phyloP scores from a whole-genome alignment of 345 rosid species.

The Populus ilicifolia region DNA sequence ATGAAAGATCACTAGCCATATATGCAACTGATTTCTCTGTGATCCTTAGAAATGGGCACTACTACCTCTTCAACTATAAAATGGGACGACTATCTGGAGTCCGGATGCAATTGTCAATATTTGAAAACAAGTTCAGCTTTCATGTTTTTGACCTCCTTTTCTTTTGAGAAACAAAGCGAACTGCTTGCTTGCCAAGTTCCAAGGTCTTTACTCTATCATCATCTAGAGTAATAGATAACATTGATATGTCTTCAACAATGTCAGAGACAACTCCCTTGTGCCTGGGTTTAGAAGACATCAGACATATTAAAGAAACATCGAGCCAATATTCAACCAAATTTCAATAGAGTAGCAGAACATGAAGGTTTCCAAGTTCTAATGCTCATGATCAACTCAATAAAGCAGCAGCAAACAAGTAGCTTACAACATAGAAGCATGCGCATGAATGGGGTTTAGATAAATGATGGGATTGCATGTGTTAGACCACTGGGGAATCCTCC shows the following conservation, averaged over 20 bases:
- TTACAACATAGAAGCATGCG: neutral
- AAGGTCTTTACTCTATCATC: constrained; percentile 67
- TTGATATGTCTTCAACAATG: constrained; percentile 51
- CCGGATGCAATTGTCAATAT: constrained; percentile 6
- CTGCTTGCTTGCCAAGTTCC: constrained; percentile 83
- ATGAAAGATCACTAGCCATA: neutral
- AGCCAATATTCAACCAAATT: neutral
- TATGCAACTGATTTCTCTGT: neutral
- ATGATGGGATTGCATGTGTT: neutral
- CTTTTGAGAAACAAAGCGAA: constrained; percentile 83
- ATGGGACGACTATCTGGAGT: constrained; percentile 17
- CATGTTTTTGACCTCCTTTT: constrained; percentile 69
- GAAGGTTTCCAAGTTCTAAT: neutral
- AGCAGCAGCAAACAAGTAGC: neutral
- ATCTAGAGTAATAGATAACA: constrained; percentile 63
- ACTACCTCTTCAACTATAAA: constrained; percentile 13
- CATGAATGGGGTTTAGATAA: neutral
- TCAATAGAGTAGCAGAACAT: neutral
- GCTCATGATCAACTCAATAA: neutral
- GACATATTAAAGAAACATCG: neutral
- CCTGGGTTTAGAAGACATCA: constrained; percentile 42
- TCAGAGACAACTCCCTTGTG: constrained; percentile 75
- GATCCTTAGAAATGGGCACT: constrained; percentile 13
- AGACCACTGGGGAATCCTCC: neutral
- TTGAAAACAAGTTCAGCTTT: constrained; percentile 5